Conservation (phyloP, 192 early-diverging fungal genomes). For the Gonapodya prolifera region DNA sequence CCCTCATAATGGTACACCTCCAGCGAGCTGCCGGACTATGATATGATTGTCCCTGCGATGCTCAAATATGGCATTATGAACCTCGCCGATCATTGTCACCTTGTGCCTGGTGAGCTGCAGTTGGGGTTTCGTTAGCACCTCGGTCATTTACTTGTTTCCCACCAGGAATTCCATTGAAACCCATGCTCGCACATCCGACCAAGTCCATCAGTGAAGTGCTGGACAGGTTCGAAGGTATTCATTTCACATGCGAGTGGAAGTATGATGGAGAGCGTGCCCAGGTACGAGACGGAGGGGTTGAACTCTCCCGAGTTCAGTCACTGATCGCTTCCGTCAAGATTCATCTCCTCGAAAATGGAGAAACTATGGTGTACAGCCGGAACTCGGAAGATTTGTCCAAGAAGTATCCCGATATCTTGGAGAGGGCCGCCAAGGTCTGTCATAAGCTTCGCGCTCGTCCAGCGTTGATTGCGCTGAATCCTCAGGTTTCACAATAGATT, state of each 20-base stretch:
- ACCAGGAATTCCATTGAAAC: constrained; percentile 89
- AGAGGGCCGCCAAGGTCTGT: constrained; percentile 58
- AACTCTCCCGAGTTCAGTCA: constrained; percentile 6
- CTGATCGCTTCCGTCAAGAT: constrained; percentile 47
- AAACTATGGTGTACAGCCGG: constrained; percentile 73
- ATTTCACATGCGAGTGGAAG: constrained; percentile 97
- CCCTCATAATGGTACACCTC: neutral
- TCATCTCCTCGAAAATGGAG: constrained; percentile 66
- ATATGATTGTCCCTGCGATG: constrained; percentile 76
- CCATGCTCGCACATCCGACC: constrained; percentile 99
- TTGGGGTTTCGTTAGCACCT: neutral
- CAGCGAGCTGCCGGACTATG: constrained; percentile 88
- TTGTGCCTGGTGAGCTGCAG: constrained; percentile 57
- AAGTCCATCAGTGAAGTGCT: constrained; percentile 85
- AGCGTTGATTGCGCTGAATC: neutral
- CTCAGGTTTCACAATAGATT: constrained; percentile 21
- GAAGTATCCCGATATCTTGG: constrained; percentile 91
- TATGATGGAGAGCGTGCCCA: constrained; percentile 87
- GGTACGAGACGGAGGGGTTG: constrained; percentile 20
- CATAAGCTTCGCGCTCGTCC: constrained; percentile 11
- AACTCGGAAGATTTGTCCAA: constrained; percentile 89
- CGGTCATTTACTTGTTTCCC: neutral
- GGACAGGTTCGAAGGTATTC: constrained; percentile 80
- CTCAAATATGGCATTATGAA: constrained; percentile 59
- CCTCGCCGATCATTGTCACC: constrained; percentile 64